Evolutionary conservation across 2,329 filamentous ascomycete species (phyloP), one percentile per base, ranked within the genome.

Genomic region (Aureobasidium pullulans): DNA sequence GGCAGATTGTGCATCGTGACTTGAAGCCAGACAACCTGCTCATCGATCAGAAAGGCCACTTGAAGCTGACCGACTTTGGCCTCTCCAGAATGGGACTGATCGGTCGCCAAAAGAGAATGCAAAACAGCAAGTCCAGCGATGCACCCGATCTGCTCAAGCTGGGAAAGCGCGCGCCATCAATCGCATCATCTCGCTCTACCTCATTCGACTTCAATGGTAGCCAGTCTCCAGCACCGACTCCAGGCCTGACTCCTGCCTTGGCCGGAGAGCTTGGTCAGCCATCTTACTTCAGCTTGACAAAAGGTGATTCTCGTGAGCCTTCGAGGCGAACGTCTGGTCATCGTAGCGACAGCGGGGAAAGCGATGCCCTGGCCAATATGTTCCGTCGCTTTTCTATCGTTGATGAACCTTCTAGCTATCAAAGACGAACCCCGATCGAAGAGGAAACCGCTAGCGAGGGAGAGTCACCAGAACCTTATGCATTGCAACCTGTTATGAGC

Each of bases 21-120:
- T 75, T 99, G 62, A 99, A 99, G 74, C 94, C 94, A 1, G 94
- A 99, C 71, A 99, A 99, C 70, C 81, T 99, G 34, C 81, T 99
- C 56, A 99, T 99, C 66, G 95, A 99, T 70, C 90, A 95, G 67
- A 96, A 91, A 68, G 94, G 94, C 1, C 94, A 99, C 75, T 77
- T 99, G 60, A 99, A 99, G 74, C 79, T 99, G 67, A 99, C 95
- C 1, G 94, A 99, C 72, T 99, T 99, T 76, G 94, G 94, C 62
- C 79, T 99, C 29, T 99, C 94, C 11, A 86, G 94, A 31, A 97
- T 99, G 93, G 95, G 94, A 70, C 79, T 99, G 63, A 89, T 99
- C 62, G 94, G 94, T 61, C 89, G 94, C 67, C 94, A 99, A 75
- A 97, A 99, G 77, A 86, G 94, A 67, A 90, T 93, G 40, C 56